Base-by-base conservation (phyloP, 2,329 filamentous ascomycete genomes). In the Diaporthe caulivora region DNA sequence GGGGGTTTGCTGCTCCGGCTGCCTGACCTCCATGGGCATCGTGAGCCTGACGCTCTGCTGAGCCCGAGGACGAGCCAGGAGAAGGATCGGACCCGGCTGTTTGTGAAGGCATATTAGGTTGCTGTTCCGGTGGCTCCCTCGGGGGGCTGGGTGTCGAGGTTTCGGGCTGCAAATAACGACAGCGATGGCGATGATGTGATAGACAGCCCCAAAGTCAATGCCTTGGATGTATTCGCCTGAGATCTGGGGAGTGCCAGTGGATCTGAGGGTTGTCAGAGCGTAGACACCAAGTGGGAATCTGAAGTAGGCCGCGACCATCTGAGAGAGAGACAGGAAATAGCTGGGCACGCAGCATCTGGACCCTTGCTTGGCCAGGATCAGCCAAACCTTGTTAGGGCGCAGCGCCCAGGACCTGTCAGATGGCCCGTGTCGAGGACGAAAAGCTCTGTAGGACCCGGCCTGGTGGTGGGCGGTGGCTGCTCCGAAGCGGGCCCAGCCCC, bases 61-160 rank as follows among this genome's bases (percentile, higher is more conserved):
- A 49, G 24, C 54, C 49, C 6, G 73, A 68, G 15, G 69, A 40
- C 10, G 69, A 34, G 53, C 55, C 60, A 44, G 69, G 65, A 21
- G 44, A 24, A 15, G 58, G 9, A 44, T 51, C 42, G 34, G 57
- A 49, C 54, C 71, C 26, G 34, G 54, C 37, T 62, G 72, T 64
- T 24, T 69, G 72, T 47, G 74, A 70, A 54, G 62, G 62, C 62
- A 67, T 67, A n/a, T 44, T 55, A 31, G 51, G 71, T 65, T 55
- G 44, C 24, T 42, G 54, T 57, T 69, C 69, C 65, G 21, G 5
- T 57, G 11, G 21, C 17, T 37, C 15, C 47, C 15, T 13, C 37
- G 11, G 37, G 37, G 6, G 2, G 17, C 21, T 40, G 13, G 24
- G 3, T 13, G 15, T n/a, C 17, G 31, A 44, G 24, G 44, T 17